phyloP scores from a whole-genome alignment of 306 rosid species.

The Herpetospermum pedunculosum region DNA sequence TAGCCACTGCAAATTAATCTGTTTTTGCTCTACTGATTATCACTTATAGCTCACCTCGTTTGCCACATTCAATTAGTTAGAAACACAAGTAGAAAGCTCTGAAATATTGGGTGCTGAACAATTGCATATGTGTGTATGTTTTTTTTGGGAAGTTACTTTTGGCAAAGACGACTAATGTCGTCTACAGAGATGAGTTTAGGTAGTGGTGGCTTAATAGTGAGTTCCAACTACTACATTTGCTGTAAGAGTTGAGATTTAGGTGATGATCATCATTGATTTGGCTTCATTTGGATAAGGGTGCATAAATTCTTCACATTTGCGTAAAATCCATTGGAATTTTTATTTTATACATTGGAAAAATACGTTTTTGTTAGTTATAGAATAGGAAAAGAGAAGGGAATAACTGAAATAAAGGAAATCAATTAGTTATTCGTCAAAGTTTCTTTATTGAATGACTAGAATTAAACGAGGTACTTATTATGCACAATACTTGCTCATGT shows the following conservation, averaged over 20 bases:
- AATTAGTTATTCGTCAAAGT: no score
- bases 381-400: no score
- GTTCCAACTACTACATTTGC: neutral
- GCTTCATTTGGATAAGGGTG: neutral
- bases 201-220: neutral
- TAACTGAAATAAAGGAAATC: no score
- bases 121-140: neutral
- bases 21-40: neutral
- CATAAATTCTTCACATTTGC: neutral
- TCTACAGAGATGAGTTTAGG: neutral
- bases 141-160: neutral
- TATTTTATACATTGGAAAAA: no score
- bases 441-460: no score
- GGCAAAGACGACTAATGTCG: neutral
- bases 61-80: neutral
- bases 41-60: neutral
- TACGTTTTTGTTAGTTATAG: no score
- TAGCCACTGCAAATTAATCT: neutral
- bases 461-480: neutral
- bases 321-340: no score
- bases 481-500: neutral
- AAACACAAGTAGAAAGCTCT: neutral
- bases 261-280: neutral
- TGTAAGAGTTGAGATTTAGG: neutral
- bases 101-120: neutral